Conservation (phyloP, 495 filamentous ascomycete genomes). For the Hamigera avellanea region DNA sequence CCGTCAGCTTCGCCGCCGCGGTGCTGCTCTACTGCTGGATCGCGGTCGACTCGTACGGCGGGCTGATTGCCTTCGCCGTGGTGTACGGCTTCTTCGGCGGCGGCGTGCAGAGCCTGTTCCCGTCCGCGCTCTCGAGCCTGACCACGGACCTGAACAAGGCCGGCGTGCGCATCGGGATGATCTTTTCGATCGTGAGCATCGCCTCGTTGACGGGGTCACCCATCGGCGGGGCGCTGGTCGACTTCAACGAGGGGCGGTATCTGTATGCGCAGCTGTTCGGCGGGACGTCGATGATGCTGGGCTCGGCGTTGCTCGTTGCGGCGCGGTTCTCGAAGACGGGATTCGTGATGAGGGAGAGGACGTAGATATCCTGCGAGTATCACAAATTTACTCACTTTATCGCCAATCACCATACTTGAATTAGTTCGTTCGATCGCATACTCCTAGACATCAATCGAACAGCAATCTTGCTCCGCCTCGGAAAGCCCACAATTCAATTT, state of each 20-base stretch:
- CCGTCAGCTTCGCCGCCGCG: constrained; percentile 28
- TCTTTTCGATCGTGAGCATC: constrained; percentile 52
- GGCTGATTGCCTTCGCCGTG: constrained; percentile 45
- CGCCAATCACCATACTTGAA: no score
- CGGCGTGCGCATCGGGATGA: constrained; percentile 62
- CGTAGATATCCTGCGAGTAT: no score
- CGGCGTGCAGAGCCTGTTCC: constrained; percentile 49
- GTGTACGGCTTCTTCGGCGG: constrained; percentile 45
- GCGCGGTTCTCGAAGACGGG: constrained; percentile 19
- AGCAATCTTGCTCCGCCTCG: no score
- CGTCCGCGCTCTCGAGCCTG: constrained; percentile 42
- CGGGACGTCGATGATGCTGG: constrained; percentile 23
- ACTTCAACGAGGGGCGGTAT: constrained; percentile 29
- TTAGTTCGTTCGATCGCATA: no score
- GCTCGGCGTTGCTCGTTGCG: constrained; percentile 18
- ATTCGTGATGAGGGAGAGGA: constrained; percentile 1
- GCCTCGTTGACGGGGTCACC: constrained; percentile 52
- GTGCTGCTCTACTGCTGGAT: constrained; percentile 46
- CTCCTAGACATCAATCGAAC: no score
- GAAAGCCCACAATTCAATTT: no score
- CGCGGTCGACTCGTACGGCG: constrained; percentile 29
- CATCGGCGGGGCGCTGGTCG: constrained; percentile 43
- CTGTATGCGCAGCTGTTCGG: constrained; percentile 37
- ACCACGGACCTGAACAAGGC: constrained; percentile 45
- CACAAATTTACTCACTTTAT: no score